Percentiles rank a stretch among this genome's conserved stretches.
Evolutionary conservation across 75 land plant species (phyloP).

Genomic region (Larix kaempferi): DNA sequence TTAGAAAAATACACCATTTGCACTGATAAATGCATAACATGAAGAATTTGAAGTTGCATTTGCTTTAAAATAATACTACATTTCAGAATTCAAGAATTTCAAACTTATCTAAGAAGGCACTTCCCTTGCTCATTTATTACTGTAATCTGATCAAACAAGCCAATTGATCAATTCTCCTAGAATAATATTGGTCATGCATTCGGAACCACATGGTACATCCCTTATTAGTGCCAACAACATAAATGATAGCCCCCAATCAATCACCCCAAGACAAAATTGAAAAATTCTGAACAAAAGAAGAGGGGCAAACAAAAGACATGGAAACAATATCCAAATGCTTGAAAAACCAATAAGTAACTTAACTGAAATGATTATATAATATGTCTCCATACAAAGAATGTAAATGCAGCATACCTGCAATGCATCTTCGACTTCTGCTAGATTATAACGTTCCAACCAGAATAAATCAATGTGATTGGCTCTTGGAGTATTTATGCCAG

Average conservation of each 20-base stretch:
- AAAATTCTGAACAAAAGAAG: not conserved
- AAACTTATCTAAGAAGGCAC: not conserved
- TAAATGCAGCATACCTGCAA: constrained; percentile 49
- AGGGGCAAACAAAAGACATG: not conserved
- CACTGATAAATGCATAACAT: not conserved
- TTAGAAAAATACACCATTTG: not conserved
- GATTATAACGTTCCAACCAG: constrained; percentile 61
- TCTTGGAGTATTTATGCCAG: constrained; percentile 66
- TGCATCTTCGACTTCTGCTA: constrained; percentile 53
- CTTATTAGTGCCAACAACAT: no score
- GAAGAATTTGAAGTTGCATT: not conserved
- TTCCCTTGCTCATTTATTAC: not conserved
- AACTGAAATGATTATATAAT: not conserved
- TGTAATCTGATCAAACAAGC: not conserved
- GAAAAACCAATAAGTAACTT: not conserved
- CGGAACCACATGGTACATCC: no score
- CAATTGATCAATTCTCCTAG: not conserved
- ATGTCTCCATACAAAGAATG: not conserved
- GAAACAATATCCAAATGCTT: not conserved
- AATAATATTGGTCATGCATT: not conserved
- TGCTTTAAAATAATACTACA: not conserved
- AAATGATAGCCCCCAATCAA: no score
- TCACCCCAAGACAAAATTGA: not conserved
- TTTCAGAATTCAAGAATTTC: not conserved
- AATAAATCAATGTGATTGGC: constrained; percentile 64